Evolutionary conservation across 2,329 filamentous ascomycete genomes (phyloP).

Genomic region (Trichoderma atrobrunneum): DNA sequence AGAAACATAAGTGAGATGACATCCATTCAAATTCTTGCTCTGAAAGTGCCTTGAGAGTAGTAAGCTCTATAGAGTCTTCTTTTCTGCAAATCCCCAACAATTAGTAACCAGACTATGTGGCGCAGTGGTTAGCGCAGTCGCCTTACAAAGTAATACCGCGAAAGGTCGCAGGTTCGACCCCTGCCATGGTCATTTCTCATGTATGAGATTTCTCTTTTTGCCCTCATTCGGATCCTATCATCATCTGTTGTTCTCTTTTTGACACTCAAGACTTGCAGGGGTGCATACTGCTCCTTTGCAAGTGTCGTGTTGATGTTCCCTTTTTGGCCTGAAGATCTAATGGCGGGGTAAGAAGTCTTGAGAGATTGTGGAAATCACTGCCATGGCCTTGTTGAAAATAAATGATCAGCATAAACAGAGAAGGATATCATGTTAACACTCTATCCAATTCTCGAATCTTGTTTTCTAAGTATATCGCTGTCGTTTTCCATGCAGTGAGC

Average conservation of each 20-base stretch:
- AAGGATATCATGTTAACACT: neutral
- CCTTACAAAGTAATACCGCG: slow-evolving; percentile 37
- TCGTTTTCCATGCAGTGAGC: neutral
- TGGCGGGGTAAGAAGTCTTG: neutral
- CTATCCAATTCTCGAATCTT: neutral
- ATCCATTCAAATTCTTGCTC: neutral
- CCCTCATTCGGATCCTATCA: neutral
- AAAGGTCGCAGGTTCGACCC: slow-evolving; percentile 46
- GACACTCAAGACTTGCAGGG: fast-evolving
- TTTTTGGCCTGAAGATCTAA: neutral
- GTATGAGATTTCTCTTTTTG: slow-evolving; percentile 12
- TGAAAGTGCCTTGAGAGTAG: too few relatives aligned
- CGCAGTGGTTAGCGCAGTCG: slow-evolving; percentile 41
- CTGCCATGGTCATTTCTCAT: slow-evolving; percentile 38
- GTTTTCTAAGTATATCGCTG: neutral
- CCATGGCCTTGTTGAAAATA: neutral
- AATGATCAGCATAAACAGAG: neutral
- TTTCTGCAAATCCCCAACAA: neutral
- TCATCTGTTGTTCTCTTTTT: neutral
- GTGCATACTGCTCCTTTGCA: neutral
- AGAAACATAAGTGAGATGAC: neutral
- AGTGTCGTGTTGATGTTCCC: neutral
- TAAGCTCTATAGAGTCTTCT: neutral
- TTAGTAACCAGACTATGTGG: slow-evolving; percentile 27
- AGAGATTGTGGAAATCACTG: neutral